Conservation (phyloP, 2,329 filamentous ascomycete species). For the Alternaria rosae region DNA sequence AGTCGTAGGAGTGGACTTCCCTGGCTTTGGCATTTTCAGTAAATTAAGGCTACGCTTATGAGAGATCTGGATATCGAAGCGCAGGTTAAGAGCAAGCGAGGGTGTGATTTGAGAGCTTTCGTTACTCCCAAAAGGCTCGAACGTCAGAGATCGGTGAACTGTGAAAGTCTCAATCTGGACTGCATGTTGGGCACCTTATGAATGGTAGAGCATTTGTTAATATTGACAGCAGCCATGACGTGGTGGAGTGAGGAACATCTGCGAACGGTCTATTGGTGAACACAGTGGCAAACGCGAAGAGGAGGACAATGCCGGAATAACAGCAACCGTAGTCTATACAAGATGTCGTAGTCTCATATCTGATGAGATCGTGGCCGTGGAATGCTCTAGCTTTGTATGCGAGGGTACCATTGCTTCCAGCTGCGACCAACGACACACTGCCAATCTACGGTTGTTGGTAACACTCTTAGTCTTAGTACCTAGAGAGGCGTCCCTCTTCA, state of each 20-base stretch:
- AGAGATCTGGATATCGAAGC: not conserved
- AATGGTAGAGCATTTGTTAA: conserved; percentile 3
- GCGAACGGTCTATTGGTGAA: conserved; percentile 16
- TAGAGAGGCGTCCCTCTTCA: conserved; percentile 15
- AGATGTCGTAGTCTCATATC: not conserved
- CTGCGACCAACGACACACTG: not conserved
- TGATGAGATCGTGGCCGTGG: not conserved
- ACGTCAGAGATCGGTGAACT: not conserved
- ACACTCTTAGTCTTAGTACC: not conserved
- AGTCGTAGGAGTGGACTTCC: not conserved
- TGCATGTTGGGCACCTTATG: not conserved
- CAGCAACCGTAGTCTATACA: not conserved
- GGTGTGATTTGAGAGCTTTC: not conserved
- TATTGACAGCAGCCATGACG: conserved; percentile 13
- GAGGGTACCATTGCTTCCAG: not conserved
- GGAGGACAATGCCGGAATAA: not conserved
- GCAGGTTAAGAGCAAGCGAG: not conserved
- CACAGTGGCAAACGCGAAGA: conserved; percentile 2
- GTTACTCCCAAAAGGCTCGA: not conserved
- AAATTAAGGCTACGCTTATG: not conserved
- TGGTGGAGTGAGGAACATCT: conserved; percentile 8
- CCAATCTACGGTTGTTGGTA: not conserved
- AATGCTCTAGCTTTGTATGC: not conserved
- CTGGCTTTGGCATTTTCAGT: conserved; percentile 1
- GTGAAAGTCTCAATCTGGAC: not conserved